Evolutionary conservation across 345 rosid species (phyloP).

Genomic region (Salix suchowensis): DNA sequence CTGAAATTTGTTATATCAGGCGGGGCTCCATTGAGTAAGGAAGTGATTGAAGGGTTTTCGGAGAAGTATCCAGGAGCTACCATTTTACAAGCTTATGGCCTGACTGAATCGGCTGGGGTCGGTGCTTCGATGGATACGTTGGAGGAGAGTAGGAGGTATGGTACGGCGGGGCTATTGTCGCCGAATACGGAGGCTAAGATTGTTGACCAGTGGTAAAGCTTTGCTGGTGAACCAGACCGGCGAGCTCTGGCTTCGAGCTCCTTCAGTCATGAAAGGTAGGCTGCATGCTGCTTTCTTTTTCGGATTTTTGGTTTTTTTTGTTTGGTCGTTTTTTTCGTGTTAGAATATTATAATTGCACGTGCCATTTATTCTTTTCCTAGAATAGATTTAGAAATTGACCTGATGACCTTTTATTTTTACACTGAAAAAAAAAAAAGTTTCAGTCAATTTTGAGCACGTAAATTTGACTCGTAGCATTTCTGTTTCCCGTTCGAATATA

Average conservation of each 20-base stretch:
- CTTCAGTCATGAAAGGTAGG: slow-evolving; percentile 63
- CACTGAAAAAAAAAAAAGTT: too few relatives aligned
- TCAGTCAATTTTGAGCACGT: too few relatives aligned
- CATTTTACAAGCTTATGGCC: slow-evolving; percentile 65
- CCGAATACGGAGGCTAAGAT: slow-evolving; percentile 62
- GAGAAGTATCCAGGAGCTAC: slow-evolving; percentile 49
- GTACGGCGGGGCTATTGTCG: slow-evolving; percentile 63
- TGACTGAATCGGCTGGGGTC: slow-evolving; percentile 68
- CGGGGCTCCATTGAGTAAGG: slow-evolving; percentile 82
- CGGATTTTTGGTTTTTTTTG: neutral
- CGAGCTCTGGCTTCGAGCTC: slow-evolving; percentile 73
- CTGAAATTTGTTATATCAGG: slow-evolving; percentile 48
- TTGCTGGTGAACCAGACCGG: slow-evolving; percentile 55
- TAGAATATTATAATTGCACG: neutral
- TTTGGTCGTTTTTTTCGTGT: neutral
- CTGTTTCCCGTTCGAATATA: too few relatives aligned
- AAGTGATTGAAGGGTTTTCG: slow-evolving; percentile 57
- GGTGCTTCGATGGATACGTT: slow-evolving; percentile 55
- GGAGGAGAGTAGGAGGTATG: slow-evolving; percentile 75
- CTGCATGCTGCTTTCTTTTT: neutral
- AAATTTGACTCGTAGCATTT: too few relatives aligned
- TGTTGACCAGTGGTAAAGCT: slow-evolving; percentile 56
- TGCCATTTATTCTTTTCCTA: neutral
- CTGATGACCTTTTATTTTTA: neutral
- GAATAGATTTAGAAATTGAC: neutral